Conservation (phyloP, 2,329 filamentous ascomycete genomes). For the Colletotrichum eremochloae region DNA sequence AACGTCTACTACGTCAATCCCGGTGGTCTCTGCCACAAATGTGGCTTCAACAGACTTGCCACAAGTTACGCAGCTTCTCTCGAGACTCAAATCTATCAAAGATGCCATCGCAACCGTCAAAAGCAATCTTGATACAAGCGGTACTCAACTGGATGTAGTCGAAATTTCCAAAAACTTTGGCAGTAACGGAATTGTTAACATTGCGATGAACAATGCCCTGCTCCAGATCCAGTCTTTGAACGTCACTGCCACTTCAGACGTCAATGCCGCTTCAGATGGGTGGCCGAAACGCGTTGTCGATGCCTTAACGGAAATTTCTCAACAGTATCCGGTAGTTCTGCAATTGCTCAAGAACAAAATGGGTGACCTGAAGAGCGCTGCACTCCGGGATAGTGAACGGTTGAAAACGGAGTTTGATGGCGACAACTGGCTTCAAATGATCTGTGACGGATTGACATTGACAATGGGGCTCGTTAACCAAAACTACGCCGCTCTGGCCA, state of each 20-base stretch:
- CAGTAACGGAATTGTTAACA: neutral
- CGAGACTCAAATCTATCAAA: neutral
- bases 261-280: neutral
- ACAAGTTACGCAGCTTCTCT: neutral
- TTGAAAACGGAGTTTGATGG: neutral
- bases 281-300: neutral
- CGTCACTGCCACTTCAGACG: neutral
- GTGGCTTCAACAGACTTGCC: neutral
- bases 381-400: neutral
- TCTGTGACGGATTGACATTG: neutral
- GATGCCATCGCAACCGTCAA: neutral
- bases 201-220: neutral
- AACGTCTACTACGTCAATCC: neutral
- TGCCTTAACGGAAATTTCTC: neutral
- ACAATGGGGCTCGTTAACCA: neutral
- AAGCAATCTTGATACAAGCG: neutral
- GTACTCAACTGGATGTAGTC: neutral
- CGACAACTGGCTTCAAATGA: neutral
- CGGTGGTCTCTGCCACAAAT: neutral
- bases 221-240: neutral
- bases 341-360: neutral
- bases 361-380: neutral
- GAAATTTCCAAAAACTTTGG: neutral
- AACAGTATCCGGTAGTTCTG: neutral
- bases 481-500: neutral